phyloP scores from a whole-genome alignment of 352 stramenopile genomes.

The Stramenopiles sp. region DNA sequence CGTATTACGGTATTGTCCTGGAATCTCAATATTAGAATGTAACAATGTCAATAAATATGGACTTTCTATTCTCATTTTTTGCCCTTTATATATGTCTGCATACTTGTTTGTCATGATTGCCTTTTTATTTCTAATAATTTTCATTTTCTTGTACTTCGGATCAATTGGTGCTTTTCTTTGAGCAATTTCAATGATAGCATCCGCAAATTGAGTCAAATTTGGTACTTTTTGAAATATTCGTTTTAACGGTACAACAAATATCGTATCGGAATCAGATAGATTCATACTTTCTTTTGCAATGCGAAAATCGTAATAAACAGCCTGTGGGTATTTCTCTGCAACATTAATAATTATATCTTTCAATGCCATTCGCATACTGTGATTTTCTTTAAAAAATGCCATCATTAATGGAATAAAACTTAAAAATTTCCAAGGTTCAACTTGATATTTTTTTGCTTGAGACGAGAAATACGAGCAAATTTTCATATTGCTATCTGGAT shows the following conservation, averaged over 20 bases:
- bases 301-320: conserved; percentile 4
- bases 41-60: neutral
- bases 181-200: neutral
- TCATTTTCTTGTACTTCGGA: neutral
- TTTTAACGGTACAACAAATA: neutral
- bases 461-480: neutral
- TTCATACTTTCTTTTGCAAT: conserved; percentile 5
- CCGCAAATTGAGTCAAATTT: neutral
- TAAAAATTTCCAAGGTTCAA: conserved; percentile 5
- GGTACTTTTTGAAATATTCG: neutral
- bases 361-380: neutral
- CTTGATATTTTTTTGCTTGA: neutral
- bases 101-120: neutral
- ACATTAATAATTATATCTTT: neutral
- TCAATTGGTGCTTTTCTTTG: neutral
- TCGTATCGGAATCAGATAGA: neutral
- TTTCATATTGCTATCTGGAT: neutral
- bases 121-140: neutral
- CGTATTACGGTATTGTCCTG: neutral
- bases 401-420: conserved; percentile 6
- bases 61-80: neutral
- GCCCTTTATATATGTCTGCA: neutral
- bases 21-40: conserved; percentile 1
- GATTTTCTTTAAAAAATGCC: neutral
- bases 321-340: neutral